Percentiles rank a stretch among this genome's conserved stretches.
Conservation (phyloP, 495 filamentous ascomycete genomes). For the Sphaerosporella brunnea region DNA sequence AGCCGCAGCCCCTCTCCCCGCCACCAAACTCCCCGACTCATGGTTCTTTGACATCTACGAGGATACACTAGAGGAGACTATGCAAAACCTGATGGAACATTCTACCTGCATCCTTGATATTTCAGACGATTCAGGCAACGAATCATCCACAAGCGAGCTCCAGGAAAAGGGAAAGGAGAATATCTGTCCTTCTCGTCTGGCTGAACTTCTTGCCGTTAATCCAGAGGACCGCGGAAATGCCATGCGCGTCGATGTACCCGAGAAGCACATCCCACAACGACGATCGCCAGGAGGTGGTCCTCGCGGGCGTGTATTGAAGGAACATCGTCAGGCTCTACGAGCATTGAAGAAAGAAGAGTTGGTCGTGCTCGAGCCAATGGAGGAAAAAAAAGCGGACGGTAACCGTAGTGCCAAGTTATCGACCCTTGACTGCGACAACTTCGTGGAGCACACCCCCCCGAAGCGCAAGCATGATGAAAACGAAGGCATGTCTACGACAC, state of each 20-base stretch:
- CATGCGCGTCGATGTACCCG: conserved; percentile 16
- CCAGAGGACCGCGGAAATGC: conserved; percentile 20
- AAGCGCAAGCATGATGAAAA: neutral
- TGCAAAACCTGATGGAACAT: conserved; percentile 82
- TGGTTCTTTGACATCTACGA: conserved; percentile 96
- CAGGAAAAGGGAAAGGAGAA: conserved; percentile 77
- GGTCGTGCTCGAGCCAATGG: neutral
- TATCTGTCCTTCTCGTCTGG: conserved; percentile 46
- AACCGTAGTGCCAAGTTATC: conserved; percentile 4
- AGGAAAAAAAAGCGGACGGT: neutral
- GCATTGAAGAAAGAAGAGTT: conserved; percentile 19
- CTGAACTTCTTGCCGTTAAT: conserved; percentile 16
- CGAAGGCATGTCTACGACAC: too few relatives aligned
- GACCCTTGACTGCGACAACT: conserved; percentile 12
- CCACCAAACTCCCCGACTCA: conserved; percentile 36
- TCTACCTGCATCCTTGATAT: conserved; percentile 75
- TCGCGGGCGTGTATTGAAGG: neutral
- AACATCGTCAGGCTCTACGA: conserved; percentile 10
- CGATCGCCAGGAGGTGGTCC: neutral
- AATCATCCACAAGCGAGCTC: conserved; percentile 36
- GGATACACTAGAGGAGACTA: conserved; percentile 72
- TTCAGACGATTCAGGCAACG: conserved; percentile 46
- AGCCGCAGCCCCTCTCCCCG: conserved; percentile 1
- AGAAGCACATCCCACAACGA: conserved; percentile 13
- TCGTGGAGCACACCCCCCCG: neutral